Percentiles rank a stretch among this genome's conserved stretches.
These are phyloP conservation scores for Gossypioides kirkii DNA, from an alignment of 345 rosid species.

Conservation along the genomic window DNA sequence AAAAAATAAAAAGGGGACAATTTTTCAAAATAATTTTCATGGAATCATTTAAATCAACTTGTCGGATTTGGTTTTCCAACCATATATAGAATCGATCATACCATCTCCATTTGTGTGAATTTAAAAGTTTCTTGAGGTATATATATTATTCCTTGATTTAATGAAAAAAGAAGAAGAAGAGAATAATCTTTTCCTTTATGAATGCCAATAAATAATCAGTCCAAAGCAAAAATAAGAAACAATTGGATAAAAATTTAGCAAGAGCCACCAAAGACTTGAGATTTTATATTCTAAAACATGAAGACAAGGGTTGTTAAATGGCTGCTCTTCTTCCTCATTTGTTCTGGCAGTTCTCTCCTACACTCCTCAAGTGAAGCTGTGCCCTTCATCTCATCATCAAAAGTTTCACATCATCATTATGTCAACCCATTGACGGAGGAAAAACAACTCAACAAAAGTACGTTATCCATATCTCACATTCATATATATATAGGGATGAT, in stretches of 20 bases:
- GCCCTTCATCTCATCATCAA: background rate
- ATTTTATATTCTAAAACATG: background rate
- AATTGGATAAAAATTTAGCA: background rate
- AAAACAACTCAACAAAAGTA: constrained; percentile 3
- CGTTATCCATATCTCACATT: background rate
- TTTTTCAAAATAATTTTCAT: no score
- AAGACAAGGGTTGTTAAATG: background rate
- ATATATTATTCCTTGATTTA: no score
- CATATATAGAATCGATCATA: no score
- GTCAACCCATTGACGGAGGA: background rate
- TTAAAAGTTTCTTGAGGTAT: no score
- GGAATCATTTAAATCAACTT: no score
- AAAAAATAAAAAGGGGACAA: no score
- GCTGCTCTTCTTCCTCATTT: constrained; percentile 4
- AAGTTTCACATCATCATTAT: background rate
- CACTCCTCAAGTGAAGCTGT: background rate
- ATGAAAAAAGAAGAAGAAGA: no score
- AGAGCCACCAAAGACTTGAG: background rate
- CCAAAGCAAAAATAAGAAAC: background rate
- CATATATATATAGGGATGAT: no score
- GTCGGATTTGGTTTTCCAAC: no score
- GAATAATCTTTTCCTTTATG: background rate
- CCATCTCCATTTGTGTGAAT: no score
- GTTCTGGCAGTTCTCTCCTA: background rate
- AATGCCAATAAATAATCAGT: background rate